Evolutionary conservation across 2,329 filamentous ascomycete species (phyloP).

Genomic region (Trichoderma arundinaceum): DNA sequence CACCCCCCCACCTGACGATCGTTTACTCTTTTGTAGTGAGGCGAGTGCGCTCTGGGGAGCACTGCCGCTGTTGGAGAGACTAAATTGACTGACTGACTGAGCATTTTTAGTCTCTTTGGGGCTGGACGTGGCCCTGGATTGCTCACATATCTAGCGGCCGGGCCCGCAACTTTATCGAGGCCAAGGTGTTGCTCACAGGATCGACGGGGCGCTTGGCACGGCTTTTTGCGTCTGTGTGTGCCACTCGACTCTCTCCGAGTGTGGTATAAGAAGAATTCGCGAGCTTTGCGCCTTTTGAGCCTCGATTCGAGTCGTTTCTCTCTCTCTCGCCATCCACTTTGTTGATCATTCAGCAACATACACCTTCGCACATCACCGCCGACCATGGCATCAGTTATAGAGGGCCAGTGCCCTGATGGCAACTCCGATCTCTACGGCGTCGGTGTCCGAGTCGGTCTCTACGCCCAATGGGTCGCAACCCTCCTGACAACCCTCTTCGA

Average conservation of each 20-base stretch:
- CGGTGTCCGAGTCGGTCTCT: constrained; percentile 39
- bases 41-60: neutral
- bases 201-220: neutral
- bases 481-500: constrained; percentile 38
- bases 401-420: constrained; percentile 29
- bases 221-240: neutral
- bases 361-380: neutral
- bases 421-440: constrained; percentile 41
- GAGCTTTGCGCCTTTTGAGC: neutral
- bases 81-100: neutral
- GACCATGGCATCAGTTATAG: neutral
- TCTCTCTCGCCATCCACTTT: no score
- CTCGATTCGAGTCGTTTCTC: neutral
- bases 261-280: constrained; percentile 4
- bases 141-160: constrained; percentile 29
- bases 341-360: no score
- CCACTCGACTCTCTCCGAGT: neutral
- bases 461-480: constrained; percentile 38
- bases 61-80: constrained; percentile 9
- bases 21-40: no score
- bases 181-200: neutral
- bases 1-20: no score
- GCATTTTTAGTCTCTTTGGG: no score
- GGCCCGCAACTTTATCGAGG: constrained; percentile 24
- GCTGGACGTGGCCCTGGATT: neutral